Base-by-base conservation (phyloP, 306 rosid species). In the Vigna radiata region DNA sequence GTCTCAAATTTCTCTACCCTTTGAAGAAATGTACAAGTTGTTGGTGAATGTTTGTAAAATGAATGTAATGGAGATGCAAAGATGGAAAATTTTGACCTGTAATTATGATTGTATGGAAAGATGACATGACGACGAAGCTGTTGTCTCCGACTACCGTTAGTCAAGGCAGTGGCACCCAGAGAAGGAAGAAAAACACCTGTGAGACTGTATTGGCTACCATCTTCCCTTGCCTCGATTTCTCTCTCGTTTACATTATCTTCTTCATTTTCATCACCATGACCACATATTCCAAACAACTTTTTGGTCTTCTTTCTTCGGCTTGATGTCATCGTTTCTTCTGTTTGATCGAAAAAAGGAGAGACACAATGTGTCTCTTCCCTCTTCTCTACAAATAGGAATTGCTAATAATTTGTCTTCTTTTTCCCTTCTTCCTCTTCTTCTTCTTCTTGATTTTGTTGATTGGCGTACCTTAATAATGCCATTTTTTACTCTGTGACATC, bases 201-300 rank as follows among this genome's bases (percentile, higher is more conserved):
- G 10, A 93, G 88, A 48, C 97, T 93, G 72, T 86, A 93, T n/a
- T 89, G 93, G 85, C 97, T 93, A 4, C 83, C 87, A 1, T 85
- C 89, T 1, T 86, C 88, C 17, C 58, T 75, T 10, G 2, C 3
- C 11, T 61, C 75, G 17, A 9, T 3, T 4, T 43, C 80, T 7
- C 6, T 16, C 3, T 63, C 59, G 0, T 50, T 41, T 41, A 9
- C 27, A 8, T 0, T 11, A 12, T 9, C 80, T 50, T 14, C 21
- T 0, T 0, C 44, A 0, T 13, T 2, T 0, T 0, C 36, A 11
- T 29, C 4, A 1, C 2, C 14, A 44, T 82, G 67, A 33, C 77
- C 33, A 4, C 70, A 50, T 2, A 25, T 29, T 2, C 29, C 50
- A 48, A 66, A 72, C 59, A 56, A 75, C 11, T 63, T 77, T 8